phyloP scores from a whole-genome alignment of 805 yeast species.

The Cyberlindnera mycetangii region DNA sequence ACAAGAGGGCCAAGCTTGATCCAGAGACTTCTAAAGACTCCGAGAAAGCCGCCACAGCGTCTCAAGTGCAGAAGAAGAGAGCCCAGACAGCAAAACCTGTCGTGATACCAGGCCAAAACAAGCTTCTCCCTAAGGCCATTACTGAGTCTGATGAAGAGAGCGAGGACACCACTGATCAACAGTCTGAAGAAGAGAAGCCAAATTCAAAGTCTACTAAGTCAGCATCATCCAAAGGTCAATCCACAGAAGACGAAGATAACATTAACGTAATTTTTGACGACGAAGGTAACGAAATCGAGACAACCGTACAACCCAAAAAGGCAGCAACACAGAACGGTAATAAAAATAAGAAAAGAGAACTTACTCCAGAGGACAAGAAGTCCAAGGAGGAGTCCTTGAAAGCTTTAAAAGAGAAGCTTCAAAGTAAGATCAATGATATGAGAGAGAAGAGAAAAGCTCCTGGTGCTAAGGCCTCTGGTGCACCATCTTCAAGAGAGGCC shows the following conservation, averaged over 20 bases:
- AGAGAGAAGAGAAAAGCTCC: slow-evolving; percentile 89
- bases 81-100: slow-evolving; percentile 51
- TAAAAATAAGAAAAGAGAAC: slow-evolving; percentile 27
- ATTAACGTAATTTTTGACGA: slow-evolving; percentile 62
- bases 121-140: slow-evolving; percentile 13
- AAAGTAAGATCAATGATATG: slow-evolving; percentile 64
- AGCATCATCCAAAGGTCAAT: slow-evolving; percentile 1
- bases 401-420: slow-evolving; percentile 74
- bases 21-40: slow-evolving; percentile 52
- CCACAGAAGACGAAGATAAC: slow-evolving; percentile 32
- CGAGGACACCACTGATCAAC: too few species aligned
- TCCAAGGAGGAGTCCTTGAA: slow-evolving; percentile 52
- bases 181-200: slow-evolving; percentile 17
- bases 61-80: slow-evolving; percentile 54
- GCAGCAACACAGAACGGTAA: slow-evolving; percentile 8
- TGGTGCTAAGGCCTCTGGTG: slow-evolving; percentile 76
- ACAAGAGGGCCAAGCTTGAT: slow-evolving; percentile 71
- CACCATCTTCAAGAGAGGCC: slow-evolving; percentile 82
- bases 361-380: slow-evolving; percentile 49
- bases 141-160: slow-evolving; percentile 2
- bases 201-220: slow-evolving; percentile 21
- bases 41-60: slow-evolving; percentile 52
- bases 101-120: slow-evolving; percentile 35
- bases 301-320: slow-evolving; percentile 11
- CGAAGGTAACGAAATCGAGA: slow-evolving; percentile 53